Conservation (phyloP, 2,329 filamentous ascomycete species). For the Cryphonectria radicalis region DNA sequence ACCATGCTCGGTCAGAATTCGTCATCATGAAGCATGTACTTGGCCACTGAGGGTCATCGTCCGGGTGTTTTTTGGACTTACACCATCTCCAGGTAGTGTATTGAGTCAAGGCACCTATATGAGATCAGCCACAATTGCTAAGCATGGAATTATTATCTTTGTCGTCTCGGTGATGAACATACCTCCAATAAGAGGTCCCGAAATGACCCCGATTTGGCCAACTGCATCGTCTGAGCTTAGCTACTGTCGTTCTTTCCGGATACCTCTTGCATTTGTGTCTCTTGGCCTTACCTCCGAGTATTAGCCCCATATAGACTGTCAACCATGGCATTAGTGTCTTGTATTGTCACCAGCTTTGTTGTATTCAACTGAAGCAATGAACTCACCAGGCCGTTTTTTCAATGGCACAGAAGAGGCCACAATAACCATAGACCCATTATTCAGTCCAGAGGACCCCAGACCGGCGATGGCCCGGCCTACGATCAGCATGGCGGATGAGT, state of each 20-base stretch:
- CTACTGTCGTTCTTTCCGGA: background rate
- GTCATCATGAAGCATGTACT: background rate
- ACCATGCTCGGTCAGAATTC: slow-evolving; percentile 15
- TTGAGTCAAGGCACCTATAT: slow-evolving; percentile 45
- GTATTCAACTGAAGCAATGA: background rate
- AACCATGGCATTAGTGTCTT: background rate
- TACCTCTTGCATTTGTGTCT: background rate
- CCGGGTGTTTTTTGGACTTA: slow-evolving; percentile 31
- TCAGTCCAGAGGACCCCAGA: slow-evolving; percentile 16
- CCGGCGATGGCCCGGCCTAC: slow-evolving; percentile 14
- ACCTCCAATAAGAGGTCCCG: background rate
- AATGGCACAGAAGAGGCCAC: slow-evolving; percentile 1
- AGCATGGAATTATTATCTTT: background rate
- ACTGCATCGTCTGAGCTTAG: background rate
- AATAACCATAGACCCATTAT: background rate
- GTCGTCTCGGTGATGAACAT: background rate
- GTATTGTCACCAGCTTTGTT: background rate
- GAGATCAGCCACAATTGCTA: slow-evolving; percentile 29
- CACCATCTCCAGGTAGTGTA: slow-evolving; percentile 48
- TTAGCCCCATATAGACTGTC: background rate
- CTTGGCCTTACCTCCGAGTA: background rate
- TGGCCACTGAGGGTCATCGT: background rate
- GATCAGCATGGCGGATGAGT: slow-evolving; percentile 13
- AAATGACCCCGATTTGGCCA: background rate
- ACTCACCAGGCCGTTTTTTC: slow-evolving; percentile 11